Conservation (phyloP, 305 asterid species). For the Solanum hybrid region DNA sequence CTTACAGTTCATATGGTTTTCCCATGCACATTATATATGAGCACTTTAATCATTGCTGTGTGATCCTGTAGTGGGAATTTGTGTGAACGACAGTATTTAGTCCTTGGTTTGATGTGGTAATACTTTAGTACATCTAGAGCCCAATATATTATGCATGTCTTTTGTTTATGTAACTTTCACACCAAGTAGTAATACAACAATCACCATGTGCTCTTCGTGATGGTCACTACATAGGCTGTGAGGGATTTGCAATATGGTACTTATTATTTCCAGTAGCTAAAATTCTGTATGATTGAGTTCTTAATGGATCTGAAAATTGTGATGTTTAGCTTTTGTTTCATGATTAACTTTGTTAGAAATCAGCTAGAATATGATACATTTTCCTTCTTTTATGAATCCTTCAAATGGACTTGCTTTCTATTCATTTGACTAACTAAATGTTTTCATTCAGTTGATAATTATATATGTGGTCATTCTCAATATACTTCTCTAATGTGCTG, state of each 20-base stretch:
- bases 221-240: background rate
- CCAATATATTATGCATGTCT: background rate
- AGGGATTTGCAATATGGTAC: background rate
- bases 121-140: background rate
- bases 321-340: background rate
- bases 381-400: background rate
- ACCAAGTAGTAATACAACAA: background rate
- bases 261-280: background rate
- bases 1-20: background rate
- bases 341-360: background rate
- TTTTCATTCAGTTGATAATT: background rate
- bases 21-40: background rate
- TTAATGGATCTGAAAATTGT: background rate
- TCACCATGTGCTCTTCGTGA: background rate
- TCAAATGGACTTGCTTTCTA: background rate
- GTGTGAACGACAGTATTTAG: background rate
- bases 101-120: background rate
- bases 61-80: background rate
- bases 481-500: constrained; percentile 1
- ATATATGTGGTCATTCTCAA: background rate
- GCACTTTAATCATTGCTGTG: background rate
- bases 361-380: background rate
- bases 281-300: background rate
- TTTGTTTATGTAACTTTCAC: background rate
- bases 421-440: background rate